Percentiles rank a stretch among this genome's conserved stretches.
phyloP scores from a whole-genome alignment of 1,284 basidiomycete genomes.

The Leccinum fallax region DNA sequence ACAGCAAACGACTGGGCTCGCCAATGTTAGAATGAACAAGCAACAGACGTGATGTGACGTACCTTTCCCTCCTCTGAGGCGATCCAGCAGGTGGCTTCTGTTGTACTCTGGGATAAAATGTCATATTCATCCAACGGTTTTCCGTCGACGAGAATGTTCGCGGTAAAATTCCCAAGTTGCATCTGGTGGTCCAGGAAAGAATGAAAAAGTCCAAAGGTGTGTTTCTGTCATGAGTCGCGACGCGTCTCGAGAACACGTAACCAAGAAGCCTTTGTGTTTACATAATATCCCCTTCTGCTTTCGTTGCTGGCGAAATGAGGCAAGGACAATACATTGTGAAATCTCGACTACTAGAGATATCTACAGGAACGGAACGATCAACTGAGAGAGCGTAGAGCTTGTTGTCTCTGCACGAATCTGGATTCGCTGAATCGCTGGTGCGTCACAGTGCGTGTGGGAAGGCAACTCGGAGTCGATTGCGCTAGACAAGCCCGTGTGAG shows the following conservation, averaged over 20 bases:
- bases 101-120: not conserved
- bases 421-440: not conserved
- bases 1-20: conserved; percentile 11
- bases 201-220: not conserved
- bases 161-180: not conserved
- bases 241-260: too few species aligned
- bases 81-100: not conserved
- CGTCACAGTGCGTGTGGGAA: too few species aligned
- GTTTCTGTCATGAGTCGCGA: too few species aligned
- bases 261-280: too few species aligned
- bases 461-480: too few species aligned
- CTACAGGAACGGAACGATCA: not conserved
- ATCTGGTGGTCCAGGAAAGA: not conserved
- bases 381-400: not conserved
- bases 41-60: not conserved
- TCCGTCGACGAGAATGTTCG: not conserved
- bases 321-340: too few species aligned
- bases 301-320: too few species aligned
- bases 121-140: not conserved
- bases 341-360: too few species aligned
- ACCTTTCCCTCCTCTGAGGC: conserved; percentile 21
- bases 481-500: too few species aligned
- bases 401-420: not conserved
- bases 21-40: not conserved
- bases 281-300: too few species aligned